A percentile compares a stretch with the other conserved stretches of the same genome.
phyloP scores from a whole-genome alignment of 257 asterid species.

The Plantago ovata region DNA sequence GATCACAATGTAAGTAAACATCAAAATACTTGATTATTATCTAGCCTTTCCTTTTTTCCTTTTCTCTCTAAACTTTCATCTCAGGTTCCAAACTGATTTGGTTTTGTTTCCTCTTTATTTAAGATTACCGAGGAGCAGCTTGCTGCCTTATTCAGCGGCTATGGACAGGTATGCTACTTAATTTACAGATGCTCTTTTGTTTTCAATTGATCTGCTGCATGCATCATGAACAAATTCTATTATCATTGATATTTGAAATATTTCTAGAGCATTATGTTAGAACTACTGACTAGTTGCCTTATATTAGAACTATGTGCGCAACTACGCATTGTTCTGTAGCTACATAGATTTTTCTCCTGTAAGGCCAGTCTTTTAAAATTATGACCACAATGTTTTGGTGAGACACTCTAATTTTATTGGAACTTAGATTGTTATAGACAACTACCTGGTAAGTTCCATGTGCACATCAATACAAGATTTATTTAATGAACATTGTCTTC shows the following conservation, averaged over 20 bases:
- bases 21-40: not conserved
- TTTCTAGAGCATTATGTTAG: slow-evolving; percentile 5
- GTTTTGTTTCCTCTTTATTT: slow-evolving; percentile 22
- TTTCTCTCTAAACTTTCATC: too few species aligned
- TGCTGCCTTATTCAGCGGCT: slow-evolving; percentile 72
- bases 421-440: too few species aligned
- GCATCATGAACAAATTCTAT: slow-evolving; percentile 5
- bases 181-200: slow-evolving; percentile 6
- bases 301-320: too few species aligned
- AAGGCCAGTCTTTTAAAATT: too few species aligned
- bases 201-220: slow-evolving; percentile 15
- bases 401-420: too few species aligned
- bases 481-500: too few species aligned
- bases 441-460: too few species aligned
- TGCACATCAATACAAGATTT: too few species aligned
- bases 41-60: not conserved
- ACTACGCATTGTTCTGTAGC: not conserved
- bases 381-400: too few species aligned
- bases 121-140: slow-evolving; percentile 91
- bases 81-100: slow-evolving; percentile 21
- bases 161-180: slow-evolving; percentile 74
- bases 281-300: not conserved
- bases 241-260: not conserved
- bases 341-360: too few species aligned
- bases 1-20: slow-evolving; percentile 65